phyloP scores from a whole-genome alignment of 495 filamentous ascomycete genomes.

The Halenospora varia region DNA sequence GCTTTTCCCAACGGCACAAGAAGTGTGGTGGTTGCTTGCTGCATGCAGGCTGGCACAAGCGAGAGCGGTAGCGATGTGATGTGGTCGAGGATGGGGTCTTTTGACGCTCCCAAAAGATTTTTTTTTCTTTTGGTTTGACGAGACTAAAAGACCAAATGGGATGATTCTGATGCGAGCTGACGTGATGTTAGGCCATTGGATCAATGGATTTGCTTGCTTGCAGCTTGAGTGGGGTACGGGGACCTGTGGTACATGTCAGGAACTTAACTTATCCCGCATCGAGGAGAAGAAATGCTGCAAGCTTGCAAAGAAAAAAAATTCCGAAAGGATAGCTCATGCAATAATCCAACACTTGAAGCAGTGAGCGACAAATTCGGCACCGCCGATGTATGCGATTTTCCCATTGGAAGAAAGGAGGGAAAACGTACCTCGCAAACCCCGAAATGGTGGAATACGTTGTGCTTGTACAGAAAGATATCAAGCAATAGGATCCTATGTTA shows the following conservation, averaged over 20 bases:
- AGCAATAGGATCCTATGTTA: not conserved
- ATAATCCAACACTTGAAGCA: not conserved
- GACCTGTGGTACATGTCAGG: not conserved
- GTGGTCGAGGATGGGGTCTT: not conserved
- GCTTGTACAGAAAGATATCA: not conserved
- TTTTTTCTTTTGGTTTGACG: not conserved
- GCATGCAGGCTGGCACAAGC: not conserved
- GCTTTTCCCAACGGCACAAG: not conserved
- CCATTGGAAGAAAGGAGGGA: not conserved
- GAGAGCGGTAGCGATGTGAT: not conserved
- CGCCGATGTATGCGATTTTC: not conserved
- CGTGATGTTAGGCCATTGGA: not conserved
- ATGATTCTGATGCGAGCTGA: not conserved
- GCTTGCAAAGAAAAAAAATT: not conserved
- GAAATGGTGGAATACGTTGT: not conserved
- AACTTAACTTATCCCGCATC: too few relatives aligned
- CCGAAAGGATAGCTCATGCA: not conserved
- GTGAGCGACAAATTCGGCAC: not conserved
- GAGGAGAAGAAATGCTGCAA: too few relatives aligned
- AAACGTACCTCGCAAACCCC: not conserved
- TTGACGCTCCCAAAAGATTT: not conserved
- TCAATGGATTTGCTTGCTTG: not conserved
- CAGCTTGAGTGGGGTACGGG: not conserved
- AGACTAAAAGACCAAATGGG: not conserved
- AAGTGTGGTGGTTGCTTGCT: too few relatives aligned